These are phyloP conservation scores for Polyporus arcularius DNA, from an alignment of 768 basidiomycete species.

Conservation along the genomic window DNA sequence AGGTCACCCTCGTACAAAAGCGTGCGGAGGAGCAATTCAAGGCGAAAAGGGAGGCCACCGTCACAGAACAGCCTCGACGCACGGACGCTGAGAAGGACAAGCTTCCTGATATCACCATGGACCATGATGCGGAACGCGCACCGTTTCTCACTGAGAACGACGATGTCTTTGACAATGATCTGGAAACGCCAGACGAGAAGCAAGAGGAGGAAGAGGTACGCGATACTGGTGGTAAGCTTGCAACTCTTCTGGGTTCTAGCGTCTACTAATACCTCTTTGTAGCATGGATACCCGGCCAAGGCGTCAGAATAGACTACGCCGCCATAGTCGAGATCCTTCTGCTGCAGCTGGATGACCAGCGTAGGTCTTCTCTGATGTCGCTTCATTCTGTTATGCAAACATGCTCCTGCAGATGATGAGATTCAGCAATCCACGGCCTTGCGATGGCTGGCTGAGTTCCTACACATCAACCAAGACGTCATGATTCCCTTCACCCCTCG, in stretches of 20 bases:
- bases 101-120: slow-evolving; percentile 58
- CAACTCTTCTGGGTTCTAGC: background rate
- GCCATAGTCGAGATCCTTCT: slow-evolving; percentile 94
- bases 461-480: slow-evolving; percentile 84
- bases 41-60: slow-evolving; percentile 39
- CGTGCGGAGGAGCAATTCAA: slow-evolving; percentile 58
- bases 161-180: slow-evolving; percentile 25
- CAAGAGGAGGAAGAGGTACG: slow-evolving; percentile 55
- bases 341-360: slow-evolving; percentile 79
- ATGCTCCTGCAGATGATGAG: slow-evolving; percentile 69
- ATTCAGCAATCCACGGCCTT: slow-evolving; percentile 95
- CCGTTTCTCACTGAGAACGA: slow-evolving; percentile 57
- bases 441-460: slow-evolving; percentile 89
- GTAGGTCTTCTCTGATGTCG: slow-evolving; percentile 45
- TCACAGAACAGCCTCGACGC: slow-evolving; percentile 44
- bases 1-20: slow-evolving; percentile 75
- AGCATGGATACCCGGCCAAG: slow-evolving; percentile 95
- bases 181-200: slow-evolving; percentile 30
- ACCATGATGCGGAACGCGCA: slow-evolving; percentile 56
- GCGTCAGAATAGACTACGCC: slow-evolving; percentile 86
- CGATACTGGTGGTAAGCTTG: slow-evolving; percentile 60
- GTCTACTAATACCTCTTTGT: background rate
- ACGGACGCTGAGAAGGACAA: slow-evolving; percentile 48
- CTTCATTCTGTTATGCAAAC: slow-evolving; percentile 3
- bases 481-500: slow-evolving; percentile 94